phyloP scores from a whole-genome alignment of 1,284 basidiomycete species.

The Boletellus sp. region DNA sequence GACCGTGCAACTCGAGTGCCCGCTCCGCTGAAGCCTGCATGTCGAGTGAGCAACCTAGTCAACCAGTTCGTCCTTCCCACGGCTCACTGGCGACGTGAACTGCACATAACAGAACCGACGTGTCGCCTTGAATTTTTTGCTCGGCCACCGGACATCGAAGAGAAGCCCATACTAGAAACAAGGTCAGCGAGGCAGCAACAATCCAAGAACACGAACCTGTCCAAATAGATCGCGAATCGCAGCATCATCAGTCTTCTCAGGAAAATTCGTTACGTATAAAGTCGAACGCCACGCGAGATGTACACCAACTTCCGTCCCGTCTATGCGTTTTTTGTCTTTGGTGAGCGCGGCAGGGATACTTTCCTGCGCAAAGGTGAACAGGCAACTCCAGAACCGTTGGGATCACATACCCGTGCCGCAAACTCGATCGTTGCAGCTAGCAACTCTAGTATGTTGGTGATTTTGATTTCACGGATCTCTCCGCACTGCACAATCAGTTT shows the following conservation, averaged over 20 bases:
- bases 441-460: conserved; percentile 54
- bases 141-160: conserved; percentile 97
- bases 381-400: not conserved
- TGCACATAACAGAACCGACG: conserved; percentile 96
- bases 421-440: conserved; percentile 83
- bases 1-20: conserved; percentile 76
- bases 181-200: conserved; percentile 7
- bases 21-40: conserved; percentile 67
- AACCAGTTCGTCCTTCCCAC: not conserved
- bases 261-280: conserved; percentile 95
- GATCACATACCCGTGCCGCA: conserved; percentile 52
- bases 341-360: conserved; percentile 83
- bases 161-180: conserved; percentile 75
- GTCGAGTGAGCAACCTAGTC: not conserved
- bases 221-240: conserved; percentile 75
- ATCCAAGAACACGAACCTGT: conserved; percentile 45
- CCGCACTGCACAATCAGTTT: conserved; percentile 65
- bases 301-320: conserved; percentile 73
- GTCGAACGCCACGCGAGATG: conserved; percentile 93
- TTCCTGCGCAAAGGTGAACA: conserved; percentile 45
- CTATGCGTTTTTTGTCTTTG: conserved; percentile 87
- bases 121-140: conserved; percentile 89
- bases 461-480: conserved; percentile 72
- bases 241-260: conserved; percentile 79
- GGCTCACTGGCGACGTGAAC: conserved; percentile 75